Evolutionary conservation across 202 grass and related monocot genomes (phyloP), one percentile per base, ranked within the genome.

Genomic region (Setaria viridis): DNA sequence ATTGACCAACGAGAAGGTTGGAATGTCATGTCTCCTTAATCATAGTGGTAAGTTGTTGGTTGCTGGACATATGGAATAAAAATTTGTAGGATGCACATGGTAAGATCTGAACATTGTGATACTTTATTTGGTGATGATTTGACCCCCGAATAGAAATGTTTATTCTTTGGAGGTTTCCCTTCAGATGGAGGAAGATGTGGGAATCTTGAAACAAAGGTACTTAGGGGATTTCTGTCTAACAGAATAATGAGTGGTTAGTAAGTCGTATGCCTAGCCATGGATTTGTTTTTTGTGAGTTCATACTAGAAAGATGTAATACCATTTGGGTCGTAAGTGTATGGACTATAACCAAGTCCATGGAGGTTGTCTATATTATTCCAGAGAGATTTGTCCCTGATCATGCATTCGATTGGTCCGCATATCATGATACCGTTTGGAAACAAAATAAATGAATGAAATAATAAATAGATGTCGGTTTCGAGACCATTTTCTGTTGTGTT

Each of bases 91-190:
- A 48, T 47, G 62, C 73, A 85, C 82, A 77, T 69, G 82, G 73
- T 57, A 77, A 42, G 82, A 84, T 76, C 71, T 67, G 71, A 55
- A 76, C 63, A 58, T 73, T 41, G 30, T 0, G 30, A 51, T 83
- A 64, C 70, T 79, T 79, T 79, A 85, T 79, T 79, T 70, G 50
- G 54, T 86, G 60, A 81, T 74, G 68, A 81, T 87, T 86, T 86
- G 77, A 74, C 77, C 68, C 67, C 43, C 34, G 11, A 51, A 41
- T 48, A 32, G n/a, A 21, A 43, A 9, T 54, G 60, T 56, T 66
- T 65, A 3, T 60, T 66, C 51, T 62, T 32, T 43, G 7, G 57
- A 54, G 29, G 53, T 65, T 80, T 79, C 56, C 56, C 72, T 72
- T 71, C 29, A 55, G 73, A 53, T 43, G 46, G 32, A 79, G 20